phyloP scores from a whole-genome alignment of 2,329 filamentous ascomycete genomes.

The Monosporascus cannonballus region DNA sequence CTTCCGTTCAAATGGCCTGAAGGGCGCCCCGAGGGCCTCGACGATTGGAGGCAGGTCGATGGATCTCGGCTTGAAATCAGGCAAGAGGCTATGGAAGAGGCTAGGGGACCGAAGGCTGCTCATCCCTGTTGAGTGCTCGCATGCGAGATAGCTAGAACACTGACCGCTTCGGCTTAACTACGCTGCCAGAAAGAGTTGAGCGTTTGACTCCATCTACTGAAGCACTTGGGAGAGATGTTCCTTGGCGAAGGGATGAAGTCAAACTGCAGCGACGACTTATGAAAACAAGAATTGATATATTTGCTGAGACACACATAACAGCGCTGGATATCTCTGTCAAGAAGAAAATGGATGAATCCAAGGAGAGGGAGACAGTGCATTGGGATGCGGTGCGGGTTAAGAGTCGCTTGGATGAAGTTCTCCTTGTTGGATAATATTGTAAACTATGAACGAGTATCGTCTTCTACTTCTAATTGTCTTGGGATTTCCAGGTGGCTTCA shows the following conservation, averaged over 20 bases:
- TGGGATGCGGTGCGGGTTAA: neutral
- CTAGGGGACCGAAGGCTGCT: conserved; percentile 15
- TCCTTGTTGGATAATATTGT: no score
- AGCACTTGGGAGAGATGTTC: conserved; percentile 27
- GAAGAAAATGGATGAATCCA: neutral
- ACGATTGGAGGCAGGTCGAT: conserved; percentile 25
- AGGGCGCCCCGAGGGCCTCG: conserved; percentile 24
- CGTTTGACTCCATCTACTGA: conserved; percentile 32
- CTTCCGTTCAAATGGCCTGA: conserved; percentile 28
- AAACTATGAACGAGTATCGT: no score
- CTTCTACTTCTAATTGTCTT: no score
- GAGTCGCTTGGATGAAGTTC: no score
- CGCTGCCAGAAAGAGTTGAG: conserved; percentile 31
- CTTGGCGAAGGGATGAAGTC: conserved; percentile 17
- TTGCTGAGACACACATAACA: neutral
- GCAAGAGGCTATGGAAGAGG: conserved; percentile 24
- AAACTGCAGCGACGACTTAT: neutral
- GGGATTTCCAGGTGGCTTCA: no score
- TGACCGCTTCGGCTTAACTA: conserved; percentile 27
- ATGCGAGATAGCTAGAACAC: conserved; percentile 33
- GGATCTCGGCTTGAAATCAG: conserved; percentile 27
- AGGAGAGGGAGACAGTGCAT: neutral
- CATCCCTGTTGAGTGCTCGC: conserved; percentile 20
- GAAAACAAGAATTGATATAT: neutral
- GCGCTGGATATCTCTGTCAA: neutral